These are phyloP conservation scores for Amniculicola lignicola DNA, from an alignment of 495 filamentous ascomycete genomes.

Conservation along the genomic window DNA sequence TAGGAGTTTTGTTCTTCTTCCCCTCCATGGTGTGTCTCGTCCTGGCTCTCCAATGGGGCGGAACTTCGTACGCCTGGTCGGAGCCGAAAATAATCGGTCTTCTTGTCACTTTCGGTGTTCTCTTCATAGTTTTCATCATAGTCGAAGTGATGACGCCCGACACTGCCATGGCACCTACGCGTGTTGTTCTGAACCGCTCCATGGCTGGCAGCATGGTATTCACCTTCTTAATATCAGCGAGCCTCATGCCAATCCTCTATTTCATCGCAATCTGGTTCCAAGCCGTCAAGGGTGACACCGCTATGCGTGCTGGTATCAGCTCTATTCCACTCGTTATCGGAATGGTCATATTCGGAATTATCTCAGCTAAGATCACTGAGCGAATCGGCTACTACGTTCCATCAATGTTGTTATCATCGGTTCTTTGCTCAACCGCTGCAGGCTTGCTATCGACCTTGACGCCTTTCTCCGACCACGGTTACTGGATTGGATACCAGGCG, in stretches of 20 bases:
- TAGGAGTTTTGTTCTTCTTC: constrained; percentile 26
- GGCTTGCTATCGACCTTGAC: constrained; percentile 13
- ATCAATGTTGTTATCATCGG: background rate
- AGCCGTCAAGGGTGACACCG: constrained; percentile 5
- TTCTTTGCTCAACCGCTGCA: constrained; percentile 18
- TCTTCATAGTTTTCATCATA: constrained; percentile 58
- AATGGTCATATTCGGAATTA: constrained; percentile 46
- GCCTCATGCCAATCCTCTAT: constrained; percentile 10
- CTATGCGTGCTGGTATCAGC: constrained; percentile 6
- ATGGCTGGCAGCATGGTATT: too few species aligned
- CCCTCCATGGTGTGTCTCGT: constrained; percentile 41
- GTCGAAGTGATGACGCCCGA: constrained; percentile 67
- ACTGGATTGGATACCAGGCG: constrained; percentile 28
- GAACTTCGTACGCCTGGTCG: constrained; percentile 63
- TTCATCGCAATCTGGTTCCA: constrained; percentile 30
- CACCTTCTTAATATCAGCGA: constrained; percentile 1
- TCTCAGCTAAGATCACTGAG: background rate
- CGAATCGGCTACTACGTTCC: constrained; percentile 12
- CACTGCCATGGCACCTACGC: constrained; percentile 71
- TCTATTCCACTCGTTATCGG: constrained; percentile 29
- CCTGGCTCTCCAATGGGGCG: constrained; percentile 84
- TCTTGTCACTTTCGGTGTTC: constrained; percentile 63
- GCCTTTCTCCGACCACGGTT: background rate
- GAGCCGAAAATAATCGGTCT: constrained; percentile 65
- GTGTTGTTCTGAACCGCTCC: constrained; percentile 66